Percentiles rank a stretch among this genome's conserved stretches.
phyloP scores from a whole-genome alignment of 768 basidiomycete species.

The Porphyrellus cyaneotinctus region DNA sequence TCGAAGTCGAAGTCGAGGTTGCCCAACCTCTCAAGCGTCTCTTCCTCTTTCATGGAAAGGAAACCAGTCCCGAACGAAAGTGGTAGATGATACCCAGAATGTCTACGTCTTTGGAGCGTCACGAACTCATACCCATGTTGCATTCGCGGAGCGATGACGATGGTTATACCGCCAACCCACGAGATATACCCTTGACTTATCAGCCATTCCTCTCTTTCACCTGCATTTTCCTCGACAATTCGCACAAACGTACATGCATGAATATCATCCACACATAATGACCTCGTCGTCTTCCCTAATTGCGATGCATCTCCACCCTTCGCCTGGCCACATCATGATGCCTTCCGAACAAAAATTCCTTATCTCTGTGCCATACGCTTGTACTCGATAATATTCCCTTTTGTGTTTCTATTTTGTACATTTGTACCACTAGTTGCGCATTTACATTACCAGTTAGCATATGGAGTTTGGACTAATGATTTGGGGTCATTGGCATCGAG shows the following conservation, averaged over 20 bases:
- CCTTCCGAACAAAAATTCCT: conserved; percentile 19
- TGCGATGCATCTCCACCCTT: conserved; percentile 24
- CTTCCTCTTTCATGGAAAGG: conserved; percentile 62
- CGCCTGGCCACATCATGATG: conserved; percentile 15
- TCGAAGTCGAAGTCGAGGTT: conserved; percentile 53
- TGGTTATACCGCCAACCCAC: conserved; percentile 31
- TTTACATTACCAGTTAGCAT: conserved; percentile 35
- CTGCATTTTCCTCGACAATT: conserved; percentile 23
- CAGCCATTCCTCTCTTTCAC: conserved; percentile 8
- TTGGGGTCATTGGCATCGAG: conserved; percentile 28
- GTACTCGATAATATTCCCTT: conserved; percentile 31
- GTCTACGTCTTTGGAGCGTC: conserved; percentile 10
- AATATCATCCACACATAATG: conserved; percentile 27
- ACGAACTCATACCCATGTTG: conserved; percentile 30
- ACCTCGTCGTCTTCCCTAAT: conserved; percentile 31
- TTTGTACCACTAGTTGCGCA: conserved; percentile 33
- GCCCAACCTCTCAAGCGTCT: conserved; percentile 55
- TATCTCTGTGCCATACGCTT: conserved; percentile 31
- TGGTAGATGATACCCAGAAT: conserved; percentile 20
- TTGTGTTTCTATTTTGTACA: conserved; percentile 25
- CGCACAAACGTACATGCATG: conserved; percentile 23
- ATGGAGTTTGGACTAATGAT: conserved; percentile 33
- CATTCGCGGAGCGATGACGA: conserved; percentile 25
- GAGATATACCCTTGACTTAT: conserved; percentile 38
- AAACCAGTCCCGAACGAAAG: conserved; percentile 27